Evolutionary conservation across 176 grass and related monocot species (phyloP).

Genomic region (Leersia perrieri): DNA sequence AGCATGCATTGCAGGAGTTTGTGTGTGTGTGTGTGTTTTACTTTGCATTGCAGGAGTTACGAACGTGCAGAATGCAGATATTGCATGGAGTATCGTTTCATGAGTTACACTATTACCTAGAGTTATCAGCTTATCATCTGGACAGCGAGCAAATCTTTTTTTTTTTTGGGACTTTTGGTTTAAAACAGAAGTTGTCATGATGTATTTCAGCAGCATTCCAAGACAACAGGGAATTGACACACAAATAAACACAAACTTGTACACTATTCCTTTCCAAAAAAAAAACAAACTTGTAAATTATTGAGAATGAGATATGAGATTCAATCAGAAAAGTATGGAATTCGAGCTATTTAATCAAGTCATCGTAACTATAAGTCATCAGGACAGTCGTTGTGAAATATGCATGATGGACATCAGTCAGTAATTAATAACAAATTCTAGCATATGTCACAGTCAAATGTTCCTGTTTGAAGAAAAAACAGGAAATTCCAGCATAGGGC

Average conservation of each 20-base stretch:
- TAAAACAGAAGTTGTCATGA: background rate
- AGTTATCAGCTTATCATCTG: background rate
- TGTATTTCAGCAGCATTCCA: background rate
- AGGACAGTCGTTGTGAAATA: too few species aligned
- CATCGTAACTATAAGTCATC: too few species aligned
- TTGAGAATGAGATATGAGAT: background rate
- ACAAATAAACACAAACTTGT: background rate
- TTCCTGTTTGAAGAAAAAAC: too few species aligned
- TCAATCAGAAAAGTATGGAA: background rate
- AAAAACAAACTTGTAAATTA: background rate
- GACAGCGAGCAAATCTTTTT: background rate
- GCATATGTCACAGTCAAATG: too few species aligned
- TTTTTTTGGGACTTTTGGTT: too few species aligned
- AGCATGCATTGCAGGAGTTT: background rate
- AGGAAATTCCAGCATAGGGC: too few species aligned
- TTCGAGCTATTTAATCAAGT: too few species aligned
- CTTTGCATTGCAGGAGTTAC: background rate
- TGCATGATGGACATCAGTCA: too few species aligned
- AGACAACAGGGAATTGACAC: too few species aligned
- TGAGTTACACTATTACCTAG: background rate
- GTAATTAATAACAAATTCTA: too few species aligned
- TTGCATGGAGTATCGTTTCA: background rate
- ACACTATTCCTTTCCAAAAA: background rate
- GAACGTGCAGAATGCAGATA: background rate
- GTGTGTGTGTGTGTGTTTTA: too few species aligned